Conservation (phyloP, 2,329 filamentous ascomycete species). For the Diaporthe ilicicola region DNA sequence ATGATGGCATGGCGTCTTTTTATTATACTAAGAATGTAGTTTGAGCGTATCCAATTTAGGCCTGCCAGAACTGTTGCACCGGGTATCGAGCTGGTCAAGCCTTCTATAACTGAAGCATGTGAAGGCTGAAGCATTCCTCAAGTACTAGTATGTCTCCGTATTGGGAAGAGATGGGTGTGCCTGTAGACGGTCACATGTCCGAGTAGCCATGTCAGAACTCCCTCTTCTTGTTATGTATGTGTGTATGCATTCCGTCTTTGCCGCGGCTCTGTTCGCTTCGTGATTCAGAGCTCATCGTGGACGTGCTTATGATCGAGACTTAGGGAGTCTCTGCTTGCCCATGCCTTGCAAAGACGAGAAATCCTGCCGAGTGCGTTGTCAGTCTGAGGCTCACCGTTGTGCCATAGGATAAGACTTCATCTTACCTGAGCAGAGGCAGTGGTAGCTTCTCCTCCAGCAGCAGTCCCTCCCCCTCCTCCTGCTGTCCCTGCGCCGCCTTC, state of each 20-base stretch:
- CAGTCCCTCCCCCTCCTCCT: not conserved
- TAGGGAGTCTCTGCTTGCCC: slow-evolving; percentile 20
- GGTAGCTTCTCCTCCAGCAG: not conserved
- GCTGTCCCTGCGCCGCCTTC: not conserved
- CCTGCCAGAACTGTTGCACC: not conserved
- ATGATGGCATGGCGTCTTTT: not conserved
- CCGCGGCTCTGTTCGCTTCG: not conserved
- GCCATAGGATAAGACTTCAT: not conserved
- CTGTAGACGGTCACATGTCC: not conserved
- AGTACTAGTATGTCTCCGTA: not conserved
- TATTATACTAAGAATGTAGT: slow-evolving; percentile 16
- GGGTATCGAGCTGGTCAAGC: slow-evolving; percentile 4
- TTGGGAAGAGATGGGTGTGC: not conserved
- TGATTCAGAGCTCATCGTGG: not conserved
- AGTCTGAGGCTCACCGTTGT: not conserved
- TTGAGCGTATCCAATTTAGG: not conserved
- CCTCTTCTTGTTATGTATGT: not conserved
- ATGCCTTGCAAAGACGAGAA: slow-evolving; percentile 13
- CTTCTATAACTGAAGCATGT: not conserved
- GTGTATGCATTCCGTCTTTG: too few relatives aligned
- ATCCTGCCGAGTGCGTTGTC: not conserved
- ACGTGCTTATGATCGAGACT: not conserved
- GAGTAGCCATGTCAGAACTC: not conserved
- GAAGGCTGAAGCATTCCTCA: not conserved
- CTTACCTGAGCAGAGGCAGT: slow-evolving; percentile 4